These are phyloP conservation scores for Farysia itapuensis DNA, from an alignment of 1,284 basidiomycete genomes.

Conservation along the genomic window DNA sequence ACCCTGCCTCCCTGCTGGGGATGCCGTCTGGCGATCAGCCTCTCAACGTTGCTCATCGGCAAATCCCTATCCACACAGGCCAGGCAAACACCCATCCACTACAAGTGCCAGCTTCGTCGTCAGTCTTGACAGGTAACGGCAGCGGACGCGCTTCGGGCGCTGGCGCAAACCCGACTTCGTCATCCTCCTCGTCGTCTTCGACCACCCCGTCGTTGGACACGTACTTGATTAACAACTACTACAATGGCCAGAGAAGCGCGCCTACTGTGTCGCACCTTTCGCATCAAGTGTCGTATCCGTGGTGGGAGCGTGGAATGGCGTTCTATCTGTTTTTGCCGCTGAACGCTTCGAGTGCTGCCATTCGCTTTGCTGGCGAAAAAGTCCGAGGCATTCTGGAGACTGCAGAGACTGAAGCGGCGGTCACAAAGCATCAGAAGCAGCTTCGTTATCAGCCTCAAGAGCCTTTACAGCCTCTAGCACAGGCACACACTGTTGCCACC, in stretches of 20 bases:
- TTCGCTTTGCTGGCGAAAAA: constrained; percentile 37
- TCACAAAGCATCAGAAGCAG: constrained; percentile 23
- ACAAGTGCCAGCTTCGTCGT: not conserved
- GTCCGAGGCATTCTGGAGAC: constrained; percentile 25
- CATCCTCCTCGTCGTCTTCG: not conserved
- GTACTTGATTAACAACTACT: not conserved
- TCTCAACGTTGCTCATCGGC: not conserved
- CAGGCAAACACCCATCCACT: not conserved
- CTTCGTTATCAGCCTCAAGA: too few relatives aligned
- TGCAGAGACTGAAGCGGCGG: constrained; percentile 17
- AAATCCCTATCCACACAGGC: not conserved
- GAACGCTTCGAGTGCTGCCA: constrained; percentile 33
- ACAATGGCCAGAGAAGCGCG: not conserved
- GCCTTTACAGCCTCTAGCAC: too few relatives aligned
- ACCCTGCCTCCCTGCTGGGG: constrained; percentile 28
- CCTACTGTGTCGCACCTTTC: not conserved
- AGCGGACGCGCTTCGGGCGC: too few relatives aligned
- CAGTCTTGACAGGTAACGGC: not conserved
- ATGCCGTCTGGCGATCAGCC: not conserved
- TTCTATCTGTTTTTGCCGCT: constrained; percentile 45
- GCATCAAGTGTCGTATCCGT: constrained; percentile 23
- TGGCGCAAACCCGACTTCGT: not conserved
- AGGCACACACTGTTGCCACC: too few relatives aligned
- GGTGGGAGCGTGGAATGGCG: constrained; percentile 35
- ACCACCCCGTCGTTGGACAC: not conserved